Conservation (phyloP, 306 rosid genomes). For the Oxytropis ochrocephala region DNA sequence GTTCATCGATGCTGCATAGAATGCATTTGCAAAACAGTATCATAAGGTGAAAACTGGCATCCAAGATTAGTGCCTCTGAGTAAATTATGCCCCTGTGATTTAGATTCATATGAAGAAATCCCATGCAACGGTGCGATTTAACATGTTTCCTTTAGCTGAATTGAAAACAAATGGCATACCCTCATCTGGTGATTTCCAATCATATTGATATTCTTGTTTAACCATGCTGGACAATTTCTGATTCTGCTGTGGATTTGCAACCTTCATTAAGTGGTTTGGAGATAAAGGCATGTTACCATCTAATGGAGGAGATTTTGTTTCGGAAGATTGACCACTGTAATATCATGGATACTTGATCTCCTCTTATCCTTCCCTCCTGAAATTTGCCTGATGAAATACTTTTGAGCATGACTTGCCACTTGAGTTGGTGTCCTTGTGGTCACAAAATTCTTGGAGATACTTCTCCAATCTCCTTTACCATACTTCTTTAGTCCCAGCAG, state of each 20-base stretch:
- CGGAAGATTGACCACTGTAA: constrained; percentile 70
- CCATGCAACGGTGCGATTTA: constrained; percentile 39
- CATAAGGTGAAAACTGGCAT: constrained; percentile 43
- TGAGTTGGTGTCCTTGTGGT: constrained; percentile 90
- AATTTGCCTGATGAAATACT: constrained; percentile 70
- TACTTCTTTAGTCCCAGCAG: constrained; percentile 84
- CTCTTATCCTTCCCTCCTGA: constrained; percentile 82
- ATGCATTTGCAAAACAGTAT: constrained; percentile 47
- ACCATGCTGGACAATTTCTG: constrained; percentile 21
- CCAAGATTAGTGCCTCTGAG: constrained; percentile 40
- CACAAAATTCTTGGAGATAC: constrained; percentile 73
- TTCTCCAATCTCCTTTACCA: constrained; percentile 98
- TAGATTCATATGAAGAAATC: constrained; percentile 46
- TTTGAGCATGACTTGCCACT: constrained; percentile 95
- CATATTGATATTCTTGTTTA: constrained; percentile 45
- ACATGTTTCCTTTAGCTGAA: constrained; percentile 41
- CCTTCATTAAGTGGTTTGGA: constrained; percentile 21
- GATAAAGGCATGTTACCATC: constrained; percentile 30
- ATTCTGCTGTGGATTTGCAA: constrained; percentile 35
- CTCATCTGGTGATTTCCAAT: constrained; percentile 38
- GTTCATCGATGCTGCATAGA: constrained; percentile 47
- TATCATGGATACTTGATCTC: constrained; percentile 93
- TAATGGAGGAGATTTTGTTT: constrained; percentile 35
- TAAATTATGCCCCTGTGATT: constrained; percentile 45
- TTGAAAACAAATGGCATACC: constrained; percentile 32